Evolutionary conservation across 768 basidiomycete species (phyloP).

Genomic region (Russula ochroleuca): DNA sequence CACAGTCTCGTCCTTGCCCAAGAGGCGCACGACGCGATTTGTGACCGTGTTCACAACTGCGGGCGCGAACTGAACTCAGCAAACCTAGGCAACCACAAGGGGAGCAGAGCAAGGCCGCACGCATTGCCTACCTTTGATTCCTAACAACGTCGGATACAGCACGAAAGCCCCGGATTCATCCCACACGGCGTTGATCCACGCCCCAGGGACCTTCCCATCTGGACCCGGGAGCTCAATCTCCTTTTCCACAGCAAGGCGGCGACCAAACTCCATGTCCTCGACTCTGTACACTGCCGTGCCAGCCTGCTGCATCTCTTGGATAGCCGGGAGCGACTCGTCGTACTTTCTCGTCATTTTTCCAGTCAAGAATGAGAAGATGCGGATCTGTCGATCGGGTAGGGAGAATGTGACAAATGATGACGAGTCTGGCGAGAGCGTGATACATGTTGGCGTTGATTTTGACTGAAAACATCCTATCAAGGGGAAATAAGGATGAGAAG

Average conservation of each 20-base stretch:
- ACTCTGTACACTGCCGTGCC: constrained; percentile 88
- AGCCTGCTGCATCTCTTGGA: constrained; percentile 99
- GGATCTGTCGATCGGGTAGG: constrained; percentile 88
- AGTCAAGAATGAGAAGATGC: constrained; percentile 85
- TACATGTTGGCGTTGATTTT: constrained; percentile 86
- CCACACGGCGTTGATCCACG: constrained; percentile 91
- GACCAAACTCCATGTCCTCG: constrained; percentile 99
- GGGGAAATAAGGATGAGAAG: neutral
- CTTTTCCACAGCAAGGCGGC: constrained; percentile 86
- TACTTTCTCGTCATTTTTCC: constrained; percentile 91
- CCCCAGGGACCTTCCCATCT: constrained; percentile 65
- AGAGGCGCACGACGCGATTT: constrained; percentile 80
- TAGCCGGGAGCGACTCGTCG: constrained; percentile 88
- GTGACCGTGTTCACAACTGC: constrained; percentile 92
- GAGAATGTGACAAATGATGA: constrained; percentile 92
- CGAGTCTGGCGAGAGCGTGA: constrained; percentile 86
- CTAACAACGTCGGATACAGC: constrained; percentile 87
- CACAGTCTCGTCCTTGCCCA: constrained; percentile 93
- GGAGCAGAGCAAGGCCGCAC: neutral
- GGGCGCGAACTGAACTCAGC: constrained; percentile 8
- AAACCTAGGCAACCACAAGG: neutral
- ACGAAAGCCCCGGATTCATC: constrained; percentile 96
- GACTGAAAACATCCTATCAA: constrained; percentile 47
- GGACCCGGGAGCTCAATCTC: constrained; percentile 83
- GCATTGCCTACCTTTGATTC: constrained; percentile 76